Evolutionary conservation across 2,329 filamentous ascomycete genomes (phyloP).

Genomic region (Zalaria obscura): DNA sequence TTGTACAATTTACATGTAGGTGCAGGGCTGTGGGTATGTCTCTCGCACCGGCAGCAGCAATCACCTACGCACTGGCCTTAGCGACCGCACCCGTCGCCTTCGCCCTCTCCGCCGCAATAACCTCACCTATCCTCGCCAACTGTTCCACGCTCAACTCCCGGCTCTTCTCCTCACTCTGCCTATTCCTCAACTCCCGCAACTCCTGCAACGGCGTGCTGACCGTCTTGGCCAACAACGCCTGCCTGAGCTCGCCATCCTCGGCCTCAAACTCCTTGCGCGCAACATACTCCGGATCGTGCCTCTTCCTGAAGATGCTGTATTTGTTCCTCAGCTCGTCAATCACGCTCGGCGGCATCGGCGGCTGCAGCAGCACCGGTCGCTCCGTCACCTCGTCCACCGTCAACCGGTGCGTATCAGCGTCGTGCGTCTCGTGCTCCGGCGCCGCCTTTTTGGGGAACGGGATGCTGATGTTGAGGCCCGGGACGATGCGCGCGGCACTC

Average conservation of each 20-base stretch:
- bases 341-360: conserved; percentile 66
- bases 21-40: no score
- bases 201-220: conserved; percentile 35
- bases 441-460: conserved; percentile 54
- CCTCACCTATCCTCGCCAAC: conserved; percentile 26
- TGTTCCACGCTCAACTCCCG: conserved; percentile 21
- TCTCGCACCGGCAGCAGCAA: no score
- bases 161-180: conserved; percentile 19
- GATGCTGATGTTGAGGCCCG: conserved; percentile 57
- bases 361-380: conserved; percentile 58
- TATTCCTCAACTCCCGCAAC: conserved; percentile 22
- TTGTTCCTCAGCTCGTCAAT: conserved; percentile 77
- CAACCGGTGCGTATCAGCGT: conserved; percentile 59
- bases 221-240: conserved; percentile 22
- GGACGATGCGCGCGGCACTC: conserved; percentile 37
- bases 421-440: conserved; percentile 38
- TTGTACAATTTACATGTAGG: no score
- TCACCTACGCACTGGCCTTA: no score
- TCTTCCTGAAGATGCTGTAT: conserved; percentile 67
- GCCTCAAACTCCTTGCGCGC: conserved; percentile 48
- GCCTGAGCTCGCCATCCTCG: conserved; percentile 28
- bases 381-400: conserved; percentile 64
- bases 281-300: conserved; percentile 64
- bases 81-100: no score
- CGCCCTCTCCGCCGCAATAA: conserved; percentile 17